Base-by-base conservation (phyloP, 2,329 filamentous ascomycete genomes). In the Botryotinia convoluta region DNA sequence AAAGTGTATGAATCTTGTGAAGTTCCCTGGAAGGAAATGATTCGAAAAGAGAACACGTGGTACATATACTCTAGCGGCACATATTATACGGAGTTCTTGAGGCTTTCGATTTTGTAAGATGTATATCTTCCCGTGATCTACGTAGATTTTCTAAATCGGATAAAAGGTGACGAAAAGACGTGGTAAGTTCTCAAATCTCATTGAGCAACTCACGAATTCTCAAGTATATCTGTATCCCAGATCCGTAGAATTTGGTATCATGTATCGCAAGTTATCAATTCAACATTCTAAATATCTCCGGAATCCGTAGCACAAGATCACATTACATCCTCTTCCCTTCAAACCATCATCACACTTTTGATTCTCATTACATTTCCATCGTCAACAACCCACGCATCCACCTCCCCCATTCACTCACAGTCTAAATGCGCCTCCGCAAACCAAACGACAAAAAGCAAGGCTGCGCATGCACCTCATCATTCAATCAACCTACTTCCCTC, bases 51-150 rank as follows among this genome's bases (percentile, higher is more conserved):
- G 9, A 42, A 14, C 26, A n/a, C 4, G 10, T 16, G 26, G 14
- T 16, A n/a, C 0, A 51, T n/a, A n/a, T n/a, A 7, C 12, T n/a
- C 12, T 26, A n/a, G 2, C 12, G 2, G 26, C 48, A n/a, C 5
- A 7, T n/a, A 0, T 14, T 14, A 16, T 51, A 51, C 12, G 12
- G 48, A 51, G 48, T n/a, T 51, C 26, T n/a, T 51, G 26, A 51
- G 48, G 48, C 12, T 51, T 16, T 51, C 5, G 26, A n/a, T 16
- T n/a, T 6, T n/a, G 10, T n/a, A 6, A 51, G 10, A 26, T 51
- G 10, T 14, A 51, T 6, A n/a, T n/a, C 26, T n/a, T n/a, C 26
- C 5, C 26, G 26, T 5, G 12, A 12, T 16, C 12, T 7, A 51
- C 48, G 12, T 16, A 16, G 0, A n/a, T 16, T 16, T n/a, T n/a